Percentiles rank a stretch among this genome's conserved stretches.
These are phyloP conservation scores for Zymoseptoria brevis DNA, from an alignment of 2,329 filamentous ascomycete genomes.

Conservation along the genomic window DNA sequence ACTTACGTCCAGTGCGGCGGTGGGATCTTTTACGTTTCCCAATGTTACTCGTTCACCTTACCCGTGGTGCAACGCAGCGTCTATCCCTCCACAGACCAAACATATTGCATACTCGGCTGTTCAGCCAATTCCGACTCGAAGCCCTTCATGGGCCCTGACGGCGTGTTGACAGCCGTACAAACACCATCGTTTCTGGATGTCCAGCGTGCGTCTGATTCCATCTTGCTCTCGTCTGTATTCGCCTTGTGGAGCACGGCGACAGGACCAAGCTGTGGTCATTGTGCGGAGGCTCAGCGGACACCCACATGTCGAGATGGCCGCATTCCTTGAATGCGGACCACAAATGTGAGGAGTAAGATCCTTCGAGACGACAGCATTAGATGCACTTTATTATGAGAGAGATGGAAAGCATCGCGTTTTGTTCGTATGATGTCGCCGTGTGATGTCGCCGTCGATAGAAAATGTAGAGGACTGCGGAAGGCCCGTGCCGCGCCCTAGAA, in stretches of 20 bases:
- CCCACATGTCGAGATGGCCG: too few species aligned
- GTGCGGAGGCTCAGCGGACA: not conserved
- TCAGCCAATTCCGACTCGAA: constrained; percentile 28
- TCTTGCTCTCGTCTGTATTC: not conserved
- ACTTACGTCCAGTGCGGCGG: constrained; percentile 6
- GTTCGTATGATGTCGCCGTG: not conserved
- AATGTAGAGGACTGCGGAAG: not conserved
- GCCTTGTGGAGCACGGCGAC: not conserved
- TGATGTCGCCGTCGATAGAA: not conserved
- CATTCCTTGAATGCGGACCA: not conserved
- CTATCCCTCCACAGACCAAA: constrained; percentile 29
- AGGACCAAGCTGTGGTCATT: not conserved
- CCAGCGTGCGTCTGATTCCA: not conserved
- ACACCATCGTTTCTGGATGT: not conserved
- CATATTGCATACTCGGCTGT: constrained; percentile 28
- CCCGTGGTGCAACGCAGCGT: constrained; percentile 26
- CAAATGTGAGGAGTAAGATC: not conserved
- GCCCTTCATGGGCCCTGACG: constrained; percentile 27
- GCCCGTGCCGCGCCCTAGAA: not conserved
- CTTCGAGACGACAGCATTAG: not conserved
- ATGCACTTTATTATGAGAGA: not conserved
- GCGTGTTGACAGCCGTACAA: constrained; percentile 30
- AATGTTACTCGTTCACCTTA: constrained; percentile 15
- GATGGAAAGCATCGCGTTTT: not conserved
- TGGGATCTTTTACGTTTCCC: constrained; percentile 7